Evolutionary conservation across 78 protist genomes (phyloP).

Genomic region (Paratrimastix pyriformis): DNA sequence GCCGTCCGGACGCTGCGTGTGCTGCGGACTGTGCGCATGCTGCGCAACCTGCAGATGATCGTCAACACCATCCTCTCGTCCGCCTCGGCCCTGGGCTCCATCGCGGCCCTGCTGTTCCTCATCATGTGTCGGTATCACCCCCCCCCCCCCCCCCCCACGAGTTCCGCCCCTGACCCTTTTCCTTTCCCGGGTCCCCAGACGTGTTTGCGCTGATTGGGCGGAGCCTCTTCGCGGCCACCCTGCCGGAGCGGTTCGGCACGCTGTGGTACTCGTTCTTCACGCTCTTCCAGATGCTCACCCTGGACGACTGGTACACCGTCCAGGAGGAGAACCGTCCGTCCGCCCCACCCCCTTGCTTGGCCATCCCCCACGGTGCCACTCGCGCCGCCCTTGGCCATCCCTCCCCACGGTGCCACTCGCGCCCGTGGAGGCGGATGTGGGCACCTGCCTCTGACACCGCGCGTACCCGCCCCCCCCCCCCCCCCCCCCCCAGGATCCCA

Average conservation of each 20-base stretch:
- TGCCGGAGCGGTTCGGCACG: constrained; percentile 20
- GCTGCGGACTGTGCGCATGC: constrained; percentile 1
- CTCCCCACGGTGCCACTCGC: too few species aligned
- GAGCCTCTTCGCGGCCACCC: not conserved
- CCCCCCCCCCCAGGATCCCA: not conserved
- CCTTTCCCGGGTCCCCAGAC: not conserved
- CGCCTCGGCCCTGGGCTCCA: constrained; percentile 12
- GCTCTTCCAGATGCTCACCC: constrained; percentile 16
- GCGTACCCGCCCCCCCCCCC: not conserved
- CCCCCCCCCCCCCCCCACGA: too few species aligned
- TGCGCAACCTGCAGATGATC: constrained; percentile 6
- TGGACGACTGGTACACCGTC: constrained; percentile 21
- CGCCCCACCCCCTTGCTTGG: too few species aligned
- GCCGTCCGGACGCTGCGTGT: constrained; percentile 10
- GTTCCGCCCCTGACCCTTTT: too few species aligned
- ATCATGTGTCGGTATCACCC: not conserved
- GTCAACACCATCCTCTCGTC: constrained; percentile 5
- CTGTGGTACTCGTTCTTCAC: not conserved
- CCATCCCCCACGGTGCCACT: too few species aligned
- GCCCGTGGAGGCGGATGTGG: not conserved
- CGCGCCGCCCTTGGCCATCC: too few species aligned
- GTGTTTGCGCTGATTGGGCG: constrained; percentile 16
- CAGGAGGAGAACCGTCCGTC: too few species aligned
- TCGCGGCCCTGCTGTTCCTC: not conserved
- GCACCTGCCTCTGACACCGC: not conserved